A percentile compares a stretch with the other conserved stretches of the same genome.
phyloP scores from a whole-genome alignment of 805 yeast genomes.

The Saccharomyces kudriavzevii region DNA sequence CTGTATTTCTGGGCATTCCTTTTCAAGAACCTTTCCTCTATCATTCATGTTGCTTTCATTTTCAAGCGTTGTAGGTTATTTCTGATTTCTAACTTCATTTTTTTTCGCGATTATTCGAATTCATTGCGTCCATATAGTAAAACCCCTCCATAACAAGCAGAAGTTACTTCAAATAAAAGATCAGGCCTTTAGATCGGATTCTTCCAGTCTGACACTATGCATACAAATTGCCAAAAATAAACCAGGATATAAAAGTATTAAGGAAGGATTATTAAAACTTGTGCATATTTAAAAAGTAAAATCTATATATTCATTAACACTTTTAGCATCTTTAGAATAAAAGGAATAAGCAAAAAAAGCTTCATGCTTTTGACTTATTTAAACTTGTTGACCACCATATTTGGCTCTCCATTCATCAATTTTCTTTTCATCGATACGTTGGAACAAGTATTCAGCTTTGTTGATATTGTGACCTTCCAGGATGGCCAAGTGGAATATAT shows the following conservation, averaged over 20 bases:
- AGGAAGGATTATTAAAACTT: neutral
- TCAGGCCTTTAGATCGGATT: neutral
- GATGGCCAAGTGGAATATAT: slow-evolving; percentile 60
- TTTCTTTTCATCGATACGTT: slow-evolving; percentile 84
- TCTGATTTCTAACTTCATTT: neutral
- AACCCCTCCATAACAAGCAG: neutral
- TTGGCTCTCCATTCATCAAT: slow-evolving; percentile 77
- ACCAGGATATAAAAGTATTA: neutral
- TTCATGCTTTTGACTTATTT: slow-evolving; percentile 3
- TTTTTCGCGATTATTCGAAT: neutral
- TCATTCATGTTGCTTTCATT: neutral
- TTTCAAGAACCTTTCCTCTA: neutral
- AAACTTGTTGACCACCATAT: slow-evolving; percentile 71
- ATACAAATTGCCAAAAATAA: neutral
- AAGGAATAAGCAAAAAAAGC: slow-evolving; percentile 2
- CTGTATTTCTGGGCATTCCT: neutral
- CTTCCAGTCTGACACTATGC: no score
- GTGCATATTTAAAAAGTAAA: neutral
- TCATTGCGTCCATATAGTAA: neutral
- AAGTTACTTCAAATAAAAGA: neutral
- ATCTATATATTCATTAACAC: slow-evolving; percentile 4
- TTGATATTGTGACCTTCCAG: slow-evolving; percentile 80
- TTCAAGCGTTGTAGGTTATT: neutral
- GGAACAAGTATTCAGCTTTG: slow-evolving; percentile 84
- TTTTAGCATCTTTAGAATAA: slow-evolving; percentile 1